phyloP scores from a whole-genome alignment of 2,329 filamentous ascomycete genomes.

The Aspergillus fumigatiaffinis region DNA sequence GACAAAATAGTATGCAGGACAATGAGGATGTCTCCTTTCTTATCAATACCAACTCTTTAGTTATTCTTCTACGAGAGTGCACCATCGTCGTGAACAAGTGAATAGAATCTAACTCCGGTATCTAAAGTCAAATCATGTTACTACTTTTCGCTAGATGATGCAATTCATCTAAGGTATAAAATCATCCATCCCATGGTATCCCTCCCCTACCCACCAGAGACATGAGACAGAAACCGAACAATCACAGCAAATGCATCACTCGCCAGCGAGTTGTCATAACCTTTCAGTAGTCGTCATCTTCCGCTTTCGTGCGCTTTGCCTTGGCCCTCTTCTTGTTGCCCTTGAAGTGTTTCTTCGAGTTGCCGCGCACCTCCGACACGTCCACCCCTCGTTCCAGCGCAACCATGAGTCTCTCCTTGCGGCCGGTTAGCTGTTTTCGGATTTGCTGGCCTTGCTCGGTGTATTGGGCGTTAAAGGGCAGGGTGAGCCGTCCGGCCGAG shows the following conservation, averaged over 20 bases:
- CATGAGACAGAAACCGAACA: not conserved
- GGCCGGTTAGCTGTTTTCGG: conserved; percentile 70
- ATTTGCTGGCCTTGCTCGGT: conserved; percentile 72
- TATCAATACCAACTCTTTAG: not conserved
- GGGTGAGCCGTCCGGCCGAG: conserved; percentile 62
- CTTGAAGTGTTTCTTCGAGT: conserved; percentile 76
- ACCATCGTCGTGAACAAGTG: too few species aligned
- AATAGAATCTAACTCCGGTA: not conserved
- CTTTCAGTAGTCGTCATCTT: conserved; percentile 27
- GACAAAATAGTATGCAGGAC: not conserved
- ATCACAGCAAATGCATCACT: conserved; percentile 13
- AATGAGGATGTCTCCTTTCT: not conserved
- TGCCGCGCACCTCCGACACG: conserved; percentile 64
- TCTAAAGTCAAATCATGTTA: not conserved
- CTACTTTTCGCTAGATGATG: not conserved
- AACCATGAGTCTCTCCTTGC: conserved; percentile 74
- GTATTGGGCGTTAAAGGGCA: conserved; percentile 89
- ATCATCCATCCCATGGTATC: not conserved
- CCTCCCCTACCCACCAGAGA: not conserved
- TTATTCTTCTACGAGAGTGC: not conserved
- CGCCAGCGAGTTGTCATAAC: conserved; percentile 18
- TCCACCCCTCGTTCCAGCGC: conserved; percentile 84
- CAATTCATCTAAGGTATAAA: not conserved
- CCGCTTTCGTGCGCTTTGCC: conserved; percentile 26
- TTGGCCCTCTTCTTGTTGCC: conserved; percentile 36